These are phyloP conservation scores for Panellus pusillus DNA, from an alignment of 768 basidiomycete species.

Conservation along the genomic window DNA sequence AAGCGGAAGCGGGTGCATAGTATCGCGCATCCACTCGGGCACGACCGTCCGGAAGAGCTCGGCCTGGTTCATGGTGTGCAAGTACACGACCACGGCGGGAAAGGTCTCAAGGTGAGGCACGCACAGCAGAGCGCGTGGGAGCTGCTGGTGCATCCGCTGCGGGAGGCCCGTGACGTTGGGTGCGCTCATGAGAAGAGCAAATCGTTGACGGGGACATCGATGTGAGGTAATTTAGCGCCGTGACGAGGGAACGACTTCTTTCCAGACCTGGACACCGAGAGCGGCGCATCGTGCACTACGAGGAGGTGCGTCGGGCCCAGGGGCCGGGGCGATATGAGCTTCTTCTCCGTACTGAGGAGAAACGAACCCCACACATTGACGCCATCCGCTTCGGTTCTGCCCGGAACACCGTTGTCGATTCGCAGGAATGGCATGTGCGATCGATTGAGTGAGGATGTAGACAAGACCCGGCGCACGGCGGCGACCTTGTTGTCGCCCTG, in stretches of 20 bases:
- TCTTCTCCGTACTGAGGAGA: conserved; percentile 28
- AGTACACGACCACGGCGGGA: conserved; percentile 34
- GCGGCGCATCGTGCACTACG: conserved; percentile 23
- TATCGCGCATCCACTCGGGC: conserved; percentile 39
- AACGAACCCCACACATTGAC: conserved; percentile 27
- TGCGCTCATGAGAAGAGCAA: conserved; percentile 36
- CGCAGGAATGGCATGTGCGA: conserved; percentile 12
- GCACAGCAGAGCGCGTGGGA: conserved; percentile 32
- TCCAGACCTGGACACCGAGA: conserved; percentile 7
- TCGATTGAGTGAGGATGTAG: conserved; percentile 26
- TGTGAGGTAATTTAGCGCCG: conserved; percentile 17
- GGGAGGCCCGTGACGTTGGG: conserved; percentile 33
- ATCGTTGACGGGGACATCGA: conserved; percentile 40
- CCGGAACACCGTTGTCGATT: conserved; percentile 17
- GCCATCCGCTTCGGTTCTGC: conserved; percentile 9
- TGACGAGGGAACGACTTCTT: conserved; percentile 4
- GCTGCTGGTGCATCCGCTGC: conserved; percentile 33
- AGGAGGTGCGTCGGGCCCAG: conserved; percentile 40
- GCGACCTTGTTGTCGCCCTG: conserved; percentile 13
- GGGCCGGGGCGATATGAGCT: conserved; percentile 36
- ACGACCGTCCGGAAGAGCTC: conserved; percentile 36
- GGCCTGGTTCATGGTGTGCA: conserved; percentile 41
- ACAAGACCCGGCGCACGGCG: conserved; percentile 27
- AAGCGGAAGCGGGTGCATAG: conserved; percentile 34
- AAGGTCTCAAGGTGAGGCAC: conserved; percentile 37